Conservation (phyloP, 768 basidiomycete genomes). For the Hortiboletus flavorubellus region DNA sequence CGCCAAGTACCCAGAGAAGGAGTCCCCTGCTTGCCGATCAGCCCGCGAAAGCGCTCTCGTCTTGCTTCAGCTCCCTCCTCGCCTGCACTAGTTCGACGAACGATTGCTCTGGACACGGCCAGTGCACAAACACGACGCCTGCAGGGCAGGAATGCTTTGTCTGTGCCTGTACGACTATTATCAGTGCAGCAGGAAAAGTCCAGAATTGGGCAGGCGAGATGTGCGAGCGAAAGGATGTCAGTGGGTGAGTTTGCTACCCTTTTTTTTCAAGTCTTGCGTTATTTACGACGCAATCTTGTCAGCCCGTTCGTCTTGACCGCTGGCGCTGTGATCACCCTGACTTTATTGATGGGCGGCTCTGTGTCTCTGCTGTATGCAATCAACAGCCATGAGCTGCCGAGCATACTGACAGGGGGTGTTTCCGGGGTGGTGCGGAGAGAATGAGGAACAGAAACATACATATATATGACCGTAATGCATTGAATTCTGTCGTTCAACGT, state of each 20-base stretch:
- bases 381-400: conserved; percentile 67
- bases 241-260: conserved; percentile 54
- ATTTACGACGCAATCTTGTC: not conserved
- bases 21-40: conserved; percentile 41
- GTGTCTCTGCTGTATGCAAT: conserved; percentile 62
- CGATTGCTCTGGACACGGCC: conserved; percentile 66
- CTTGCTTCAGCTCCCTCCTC: conserved; percentile 56
- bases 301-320: conserved; percentile 75
- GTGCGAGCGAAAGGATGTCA: conserved; percentile 78
- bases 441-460: conserved; percentile 20
- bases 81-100: conserved; percentile 61
- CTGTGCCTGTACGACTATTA: conserved; percentile 46
- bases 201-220: conserved; percentile 71
- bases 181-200: conserved; percentile 50
- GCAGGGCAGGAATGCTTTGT: conserved; percentile 52
- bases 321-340: conserved; percentile 62
- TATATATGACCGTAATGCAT: not conserved
- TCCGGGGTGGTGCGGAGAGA: conserved; percentile 50
- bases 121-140: conserved; percentile 60
- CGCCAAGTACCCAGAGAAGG: conserved; percentile 36
- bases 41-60: conserved; percentile 56
- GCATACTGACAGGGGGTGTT: conserved; percentile 64
- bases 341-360: conserved; percentile 63
- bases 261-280: not conserved
- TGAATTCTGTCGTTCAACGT: not conserved